Percentiles rank a stretch among this genome's conserved stretches.
These are phyloP conservation scores for Trichoderma asperellum DNA, from an alignment of 2,329 filamentous ascomycete species.

Conservation along the genomic window DNA sequence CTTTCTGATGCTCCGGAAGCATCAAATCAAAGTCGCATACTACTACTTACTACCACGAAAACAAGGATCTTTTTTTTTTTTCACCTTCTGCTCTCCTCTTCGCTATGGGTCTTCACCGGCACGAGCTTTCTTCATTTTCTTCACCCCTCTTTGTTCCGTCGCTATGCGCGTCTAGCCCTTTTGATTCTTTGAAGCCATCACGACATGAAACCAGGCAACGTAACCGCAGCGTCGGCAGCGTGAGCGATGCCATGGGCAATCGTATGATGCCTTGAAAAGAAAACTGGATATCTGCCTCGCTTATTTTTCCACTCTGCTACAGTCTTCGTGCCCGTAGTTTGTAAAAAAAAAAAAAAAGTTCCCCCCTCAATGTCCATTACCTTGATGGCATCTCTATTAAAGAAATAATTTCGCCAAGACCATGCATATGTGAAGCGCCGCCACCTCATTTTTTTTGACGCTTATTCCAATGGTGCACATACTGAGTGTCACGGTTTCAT, in stretches of 20 bases:
- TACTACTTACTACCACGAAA: not conserved
- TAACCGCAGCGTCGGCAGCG: not conserved
- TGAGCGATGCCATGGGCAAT: not conserved
- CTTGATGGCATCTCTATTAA: not conserved
- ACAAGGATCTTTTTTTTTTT: not conserved
- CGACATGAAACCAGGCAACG: not conserved
- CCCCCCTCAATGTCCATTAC: not conserved
- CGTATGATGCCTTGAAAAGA: not conserved
- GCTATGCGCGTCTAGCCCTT: conserved; percentile 19
- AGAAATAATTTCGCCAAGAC: not conserved
- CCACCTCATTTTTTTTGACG: not conserved
- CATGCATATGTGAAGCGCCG: too few species aligned
- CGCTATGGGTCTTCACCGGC: not conserved
- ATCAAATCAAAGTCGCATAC: not conserved
- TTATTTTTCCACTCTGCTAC: not conserved
- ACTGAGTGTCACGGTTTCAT: not conserved
- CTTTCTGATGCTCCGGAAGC: not conserved
- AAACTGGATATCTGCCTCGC: not conserved
- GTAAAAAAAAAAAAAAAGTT: not conserved
- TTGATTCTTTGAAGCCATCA: not conserved
- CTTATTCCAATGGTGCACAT: not conserved
- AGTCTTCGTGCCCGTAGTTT: not conserved
- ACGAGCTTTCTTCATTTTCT: not conserved
- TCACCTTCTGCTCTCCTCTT: not conserved
- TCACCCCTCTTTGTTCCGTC: not conserved